These are phyloP conservation scores for Teunomyces aglyptinius DNA, from an alignment of 805 yeast genomes.

Conservation along the genomic window DNA sequence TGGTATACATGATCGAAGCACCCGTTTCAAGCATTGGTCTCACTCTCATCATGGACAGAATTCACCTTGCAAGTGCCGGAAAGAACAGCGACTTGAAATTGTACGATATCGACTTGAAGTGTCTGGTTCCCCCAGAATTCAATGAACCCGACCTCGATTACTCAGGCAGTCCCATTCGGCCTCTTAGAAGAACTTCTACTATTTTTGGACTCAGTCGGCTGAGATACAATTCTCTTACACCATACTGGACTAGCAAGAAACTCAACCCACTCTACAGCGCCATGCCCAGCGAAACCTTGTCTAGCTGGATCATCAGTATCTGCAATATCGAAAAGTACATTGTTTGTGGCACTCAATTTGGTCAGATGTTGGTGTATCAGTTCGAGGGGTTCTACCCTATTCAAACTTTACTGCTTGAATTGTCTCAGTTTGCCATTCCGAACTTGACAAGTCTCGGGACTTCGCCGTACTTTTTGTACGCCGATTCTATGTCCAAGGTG, in stretches of 20 bases:
- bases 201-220: constrained; percentile 3
- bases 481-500: constrained; percentile 31
- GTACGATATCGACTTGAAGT: constrained; percentile 19
- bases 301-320: constrained; percentile 24
- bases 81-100: constrained; percentile 25
- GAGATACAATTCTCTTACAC: constrained; percentile 11
- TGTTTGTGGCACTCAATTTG: constrained; percentile 34
- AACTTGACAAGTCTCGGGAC: constrained; percentile 15
- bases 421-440: constrained; percentile 26
- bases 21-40: constrained; percentile 25
- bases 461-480: constrained; percentile 18
- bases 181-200: constrained; percentile 5
- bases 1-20: constrained; percentile 21
- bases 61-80: constrained; percentile 25
- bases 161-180: constrained; percentile 2
- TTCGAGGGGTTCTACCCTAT: constrained; percentile 14
- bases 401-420: constrained; percentile 9
- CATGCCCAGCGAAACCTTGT: constrained; percentile 8
- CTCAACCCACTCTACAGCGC: constrained; percentile 8
- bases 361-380: constrained; percentile 23
- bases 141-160: background rate
- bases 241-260: constrained; percentile 9
- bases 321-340: constrained; percentile 13
- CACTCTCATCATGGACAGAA: constrained; percentile 9
- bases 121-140: background rate